Base-by-base conservation (phyloP, 345 rosid species). In the Salix arbutifolia region DNA sequence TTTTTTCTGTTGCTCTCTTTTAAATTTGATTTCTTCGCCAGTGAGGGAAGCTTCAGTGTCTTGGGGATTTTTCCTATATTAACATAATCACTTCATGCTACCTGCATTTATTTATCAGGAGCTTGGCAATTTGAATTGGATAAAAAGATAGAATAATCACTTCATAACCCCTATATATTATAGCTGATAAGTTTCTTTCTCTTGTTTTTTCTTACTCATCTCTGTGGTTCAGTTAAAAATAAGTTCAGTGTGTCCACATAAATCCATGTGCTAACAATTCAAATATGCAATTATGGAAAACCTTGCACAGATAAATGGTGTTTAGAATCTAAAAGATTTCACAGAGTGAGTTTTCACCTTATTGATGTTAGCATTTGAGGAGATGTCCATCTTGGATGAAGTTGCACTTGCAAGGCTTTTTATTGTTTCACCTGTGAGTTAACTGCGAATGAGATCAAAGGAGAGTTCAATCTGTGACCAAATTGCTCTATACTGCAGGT, bases 401-500 rank as follows among this genome's bases (percentile, higher is more conserved):
- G 37, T 42, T 10, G 25, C 53, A 25, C 25, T 65, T 10, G 65
- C 7, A 23, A 79, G 33, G 35, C 68, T 8, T 69, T 28, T 73
- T 58, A 58, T 58, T n/a, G 26, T 58, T 37, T 46, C 12, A 14
- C n/a, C 50, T 44, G 50, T 14, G 17, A 40, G 0, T 8, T 40
- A 8, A 40, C 44, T 40, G 60, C 66, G 33, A 66, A 21, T 76
- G 62, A 66, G 62, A 56, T 52, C 48, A 70, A 65, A 53, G 23
- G n/a, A 31, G 65, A 50, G 26, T 37, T 40, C 21, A 21, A 42
- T 19, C 21, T 53, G 58, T 67, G 69, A 75, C 40, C 80, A 25
- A 52, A 7, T 37, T 56, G 26, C 69, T 53, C 69, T 52, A 26
- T 76, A 62, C 67, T 86, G 75, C 89, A 95, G 99, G 69, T 95